A percentile compares a stretch with the other conserved stretches of the same genome.
Conservation (phyloP, 2,329 filamentous ascomycete genomes). For the Lasiodiplodia theobromae region DNA sequence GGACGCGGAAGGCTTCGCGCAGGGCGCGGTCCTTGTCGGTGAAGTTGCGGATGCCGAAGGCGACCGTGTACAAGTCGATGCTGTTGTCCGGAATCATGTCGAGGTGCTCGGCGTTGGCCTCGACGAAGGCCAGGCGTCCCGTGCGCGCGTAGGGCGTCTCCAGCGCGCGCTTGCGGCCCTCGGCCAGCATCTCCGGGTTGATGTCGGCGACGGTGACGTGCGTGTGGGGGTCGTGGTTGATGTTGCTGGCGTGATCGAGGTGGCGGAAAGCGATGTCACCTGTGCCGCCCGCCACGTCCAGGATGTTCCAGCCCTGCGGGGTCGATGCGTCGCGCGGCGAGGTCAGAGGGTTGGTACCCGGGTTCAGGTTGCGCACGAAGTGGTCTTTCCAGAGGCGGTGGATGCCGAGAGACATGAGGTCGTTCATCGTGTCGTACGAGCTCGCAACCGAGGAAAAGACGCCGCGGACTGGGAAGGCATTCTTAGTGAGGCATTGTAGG, state of each 20-base stretch:
- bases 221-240: slow-evolving; percentile 81
- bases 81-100: slow-evolving; percentile 69
- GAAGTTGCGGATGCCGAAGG: slow-evolving; percentile 97
- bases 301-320: slow-evolving; percentile 70
- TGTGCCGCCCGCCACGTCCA: slow-evolving; percentile 96
- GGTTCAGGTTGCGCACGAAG: slow-evolving; percentile 91
- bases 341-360: slow-evolving; percentile 66
- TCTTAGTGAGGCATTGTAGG: not conserved
- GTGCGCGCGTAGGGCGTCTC: slow-evolving; percentile 65
- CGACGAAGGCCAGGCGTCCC: slow-evolving; percentile 72
- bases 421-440: slow-evolving; percentile 98
- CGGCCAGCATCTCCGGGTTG: slow-evolving; percentile 91
- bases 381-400: slow-evolving; percentile 98
- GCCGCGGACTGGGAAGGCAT: slow-evolving; percentile 68
- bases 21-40: slow-evolving; percentile 87
- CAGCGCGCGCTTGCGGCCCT: slow-evolving; percentile 80
- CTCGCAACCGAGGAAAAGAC: slow-evolving; percentile 96
- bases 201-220: slow-evolving; percentile 94
- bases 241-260: slow-evolving; percentile 81
- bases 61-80: slow-evolving; percentile 96
- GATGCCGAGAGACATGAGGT: slow-evolving; percentile 97
- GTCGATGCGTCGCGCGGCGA: slow-evolving; percentile 37
- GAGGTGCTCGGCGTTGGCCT: slow-evolving; percentile 88
- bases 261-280: slow-evolving; percentile 98
- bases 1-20: slow-evolving; percentile 81